Base-by-base conservation (phyloP, 495 filamentous ascomycete genomes). In the Lasiosphaeria hispida region DNA sequence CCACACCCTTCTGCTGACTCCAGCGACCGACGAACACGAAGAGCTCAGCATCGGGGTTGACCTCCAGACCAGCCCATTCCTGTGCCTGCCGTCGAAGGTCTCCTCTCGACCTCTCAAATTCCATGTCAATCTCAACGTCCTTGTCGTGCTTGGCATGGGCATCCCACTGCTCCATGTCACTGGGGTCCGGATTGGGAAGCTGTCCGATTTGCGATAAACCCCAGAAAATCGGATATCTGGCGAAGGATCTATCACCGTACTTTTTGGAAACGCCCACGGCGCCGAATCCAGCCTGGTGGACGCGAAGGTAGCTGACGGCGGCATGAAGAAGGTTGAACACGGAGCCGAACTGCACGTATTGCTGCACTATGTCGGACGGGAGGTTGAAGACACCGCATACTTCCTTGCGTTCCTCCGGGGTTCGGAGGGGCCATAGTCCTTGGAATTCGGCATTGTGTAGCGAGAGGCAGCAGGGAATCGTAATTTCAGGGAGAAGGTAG, bases 191-290 rank as follows among this genome's bases (percentile, higher is more conserved):
- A 60, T 90, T 90, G 0, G 87, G 87, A 50, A 90, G 70, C 48
- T 83, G 81, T 15, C 86, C 86, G 51, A 90, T 81, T 69, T 85
- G 85, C 49, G 80, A 80, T 9, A 90, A 70, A 38, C 87, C 87
- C 87, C 87, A 89, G 69, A 90, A 87, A 56, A 89, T 88, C 0
- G 87, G 87, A 64, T 89, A 90, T 10, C 87, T 78, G 34, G 87
- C 86, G 60, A 83, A 89, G 1, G 85, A 85, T 6, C 87, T 79
- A 63, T 87, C 87, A 1, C 86, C 87, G 55, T 90, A 90, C 65
- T 89, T 89, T 52, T 83, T 84, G 1, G 83, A 86, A 0, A 89
- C 87, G 19, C 87, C 87, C 33, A 89, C 87, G 10, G 86, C 87
- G 33, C 87, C 87, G 57, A 87, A 90, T 1, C 87, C 87, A 59